These are phyloP conservation scores for Ophiocordyceps sinensis DNA, from an alignment of 2,329 filamentous ascomycete genomes.

Conservation along the genomic window DNA sequence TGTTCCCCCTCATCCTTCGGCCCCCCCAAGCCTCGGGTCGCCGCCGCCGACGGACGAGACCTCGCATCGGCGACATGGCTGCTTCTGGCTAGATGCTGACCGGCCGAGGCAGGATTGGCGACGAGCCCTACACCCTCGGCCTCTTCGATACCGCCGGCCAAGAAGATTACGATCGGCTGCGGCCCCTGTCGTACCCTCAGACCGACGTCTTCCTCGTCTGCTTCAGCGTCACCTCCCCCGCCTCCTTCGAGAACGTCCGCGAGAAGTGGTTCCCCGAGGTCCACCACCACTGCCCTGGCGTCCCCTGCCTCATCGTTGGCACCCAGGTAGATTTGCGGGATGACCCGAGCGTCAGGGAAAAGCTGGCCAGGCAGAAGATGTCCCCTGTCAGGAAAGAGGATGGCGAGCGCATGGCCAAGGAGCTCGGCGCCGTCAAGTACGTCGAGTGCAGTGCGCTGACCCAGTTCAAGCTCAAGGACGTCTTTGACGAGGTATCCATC, in stretches of 20 bases:
- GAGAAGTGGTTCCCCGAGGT: slow-evolving; percentile 99
- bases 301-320: slow-evolving; percentile 93
- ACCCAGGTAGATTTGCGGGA: slow-evolving; percentile 95
- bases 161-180: slow-evolving; percentile 97
- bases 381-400: slow-evolving; percentile 81
- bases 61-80: too few species aligned
- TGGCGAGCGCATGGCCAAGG: slow-evolving; percentile 91
- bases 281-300: slow-evolving; percentile 94
- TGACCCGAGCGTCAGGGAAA: slow-evolving; percentile 73
- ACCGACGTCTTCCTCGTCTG: slow-evolving; percentile 98
- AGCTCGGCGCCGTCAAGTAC: slow-evolving; percentile 95
- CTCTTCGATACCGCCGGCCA: slow-evolving; percentile 98
- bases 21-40: neutral
- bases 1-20: neutral
- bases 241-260: slow-evolving; percentile 96
- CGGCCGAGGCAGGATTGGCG: slow-evolving; percentile 64
- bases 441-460: slow-evolving; percentile 97
- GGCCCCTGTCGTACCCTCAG: slow-evolving; percentile 93
- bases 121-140: slow-evolving; percentile 94
- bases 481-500: slow-evolving; percentile 82
- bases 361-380: slow-evolving; percentile 95
- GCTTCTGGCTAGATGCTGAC: slow-evolving; percentile 6
- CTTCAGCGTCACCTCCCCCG: slow-evolving; percentile 94
- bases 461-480: slow-evolving; percentile 97
- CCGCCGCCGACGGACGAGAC: neutral